Conservation (phyloP, 352 stramenopile species). For the Halophytophthora polymorphica region DNA sequence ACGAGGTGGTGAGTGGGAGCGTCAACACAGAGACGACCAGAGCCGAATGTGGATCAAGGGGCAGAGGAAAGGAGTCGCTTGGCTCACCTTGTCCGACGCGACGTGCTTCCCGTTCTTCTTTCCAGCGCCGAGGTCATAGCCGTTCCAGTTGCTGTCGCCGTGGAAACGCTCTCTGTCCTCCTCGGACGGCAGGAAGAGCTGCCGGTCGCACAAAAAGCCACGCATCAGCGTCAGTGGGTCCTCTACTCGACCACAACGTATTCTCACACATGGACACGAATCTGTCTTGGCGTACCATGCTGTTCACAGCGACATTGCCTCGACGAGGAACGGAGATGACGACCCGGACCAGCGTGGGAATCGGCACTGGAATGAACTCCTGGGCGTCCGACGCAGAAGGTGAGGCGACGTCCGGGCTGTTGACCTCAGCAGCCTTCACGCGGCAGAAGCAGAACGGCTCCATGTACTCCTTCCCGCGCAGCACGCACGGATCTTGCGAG, state of each 20-base stretch:
- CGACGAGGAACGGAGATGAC: slow-evolving; percentile 49
- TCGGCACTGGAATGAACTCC: slow-evolving; percentile 43
- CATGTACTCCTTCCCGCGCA: slow-evolving; percentile 67
- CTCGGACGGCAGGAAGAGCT: slow-evolving; percentile 35
- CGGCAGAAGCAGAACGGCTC: slow-evolving; percentile 62
- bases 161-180: slow-evolving; percentile 24
- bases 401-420: background rate
- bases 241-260: background rate
- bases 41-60: background rate
- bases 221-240: background rate
- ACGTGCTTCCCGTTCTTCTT: slow-evolving; percentile 15
- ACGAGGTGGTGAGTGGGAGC: slow-evolving; percentile 2
- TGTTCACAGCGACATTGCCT: slow-evolving; percentile 50
- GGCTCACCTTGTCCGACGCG: slow-evolving; percentile 20
- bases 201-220: slow-evolving; percentile 2
- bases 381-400: background rate
- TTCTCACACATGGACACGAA: background rate
- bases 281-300: slow-evolving; percentile 45
- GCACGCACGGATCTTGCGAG: slow-evolving; percentile 35
- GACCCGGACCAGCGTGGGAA: slow-evolving; percentile 73
- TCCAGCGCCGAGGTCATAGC: slow-evolving; percentile 16
- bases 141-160: slow-evolving; percentile 34
- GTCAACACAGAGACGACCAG: background rate
- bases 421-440: background rate
- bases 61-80: background rate